These are phyloP conservation scores for Gaeumannomyces sp. DNA, from an alignment of 2,329 filamentous ascomycete species.

Conservation along the genomic window DNA sequence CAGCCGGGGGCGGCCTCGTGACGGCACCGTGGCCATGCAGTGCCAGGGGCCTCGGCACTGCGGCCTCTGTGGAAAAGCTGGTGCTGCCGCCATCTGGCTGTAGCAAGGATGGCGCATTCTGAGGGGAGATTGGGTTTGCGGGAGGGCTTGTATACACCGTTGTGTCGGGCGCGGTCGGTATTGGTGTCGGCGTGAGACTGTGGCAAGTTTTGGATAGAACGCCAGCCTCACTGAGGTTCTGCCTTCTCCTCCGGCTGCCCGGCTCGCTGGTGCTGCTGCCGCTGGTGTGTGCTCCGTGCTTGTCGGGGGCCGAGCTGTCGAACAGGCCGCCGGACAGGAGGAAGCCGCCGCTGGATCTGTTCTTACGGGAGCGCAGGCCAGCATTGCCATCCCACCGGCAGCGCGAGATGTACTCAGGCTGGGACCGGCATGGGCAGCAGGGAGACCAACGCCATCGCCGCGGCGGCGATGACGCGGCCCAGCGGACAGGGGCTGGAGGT, in stretches of 20 bases:
- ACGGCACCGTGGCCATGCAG: background rate
- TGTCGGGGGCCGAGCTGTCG: slow-evolving; percentile 15
- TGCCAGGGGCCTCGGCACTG: background rate
- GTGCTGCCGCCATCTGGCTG: background rate
- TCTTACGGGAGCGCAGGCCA: slow-evolving; percentile 31
- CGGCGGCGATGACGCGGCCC: background rate
- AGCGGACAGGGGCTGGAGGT: slow-evolving; percentile 1
- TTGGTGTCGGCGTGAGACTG: background rate
- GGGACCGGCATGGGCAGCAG: background rate
- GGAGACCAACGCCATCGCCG: background rate
- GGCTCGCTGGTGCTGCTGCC: background rate
- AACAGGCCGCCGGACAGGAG: slow-evolving; percentile 39
- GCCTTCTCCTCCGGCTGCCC: background rate
- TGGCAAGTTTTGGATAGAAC: background rate
- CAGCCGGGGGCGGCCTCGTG: too few relatives aligned
- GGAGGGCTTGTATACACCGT: background rate
- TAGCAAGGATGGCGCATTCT: background rate
- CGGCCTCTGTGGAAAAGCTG: background rate
- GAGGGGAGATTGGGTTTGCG: background rate
- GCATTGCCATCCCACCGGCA: background rate
- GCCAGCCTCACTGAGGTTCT: slow-evolving; percentile 2
- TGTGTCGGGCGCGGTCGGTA: background rate
- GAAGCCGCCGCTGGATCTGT: slow-evolving; percentile 43
- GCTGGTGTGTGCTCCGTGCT: background rate
- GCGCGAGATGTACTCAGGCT: background rate